phyloP scores from a whole-genome alignment of 2,329 filamentous ascomycete genomes.

The Penicillium hordei region DNA sequence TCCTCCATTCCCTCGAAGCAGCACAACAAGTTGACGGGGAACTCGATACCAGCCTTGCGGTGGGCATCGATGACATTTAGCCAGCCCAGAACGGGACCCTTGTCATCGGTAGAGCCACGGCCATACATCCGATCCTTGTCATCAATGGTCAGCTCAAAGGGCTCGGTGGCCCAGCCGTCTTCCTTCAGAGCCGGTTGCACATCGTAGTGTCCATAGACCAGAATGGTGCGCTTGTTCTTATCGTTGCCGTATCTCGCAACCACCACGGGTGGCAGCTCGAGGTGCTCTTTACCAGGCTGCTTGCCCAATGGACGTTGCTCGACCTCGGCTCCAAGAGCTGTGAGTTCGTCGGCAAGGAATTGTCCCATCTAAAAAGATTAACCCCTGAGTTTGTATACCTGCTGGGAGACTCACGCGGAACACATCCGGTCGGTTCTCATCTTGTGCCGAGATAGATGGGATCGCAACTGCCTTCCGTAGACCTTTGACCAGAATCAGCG shows the following conservation, averaged over 20 bases:
- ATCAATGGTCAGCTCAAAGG: constrained; percentile 84
- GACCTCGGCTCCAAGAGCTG: constrained; percentile 78
- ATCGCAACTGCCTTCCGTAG: constrained; percentile 92
- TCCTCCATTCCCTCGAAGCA: constrained; percentile 99
- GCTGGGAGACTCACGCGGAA: constrained; percentile 59
- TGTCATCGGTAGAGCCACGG: constrained; percentile 93
- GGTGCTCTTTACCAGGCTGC: constrained; percentile 85
- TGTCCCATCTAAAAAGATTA: constrained; percentile 70
- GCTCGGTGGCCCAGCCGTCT: constrained; percentile 94
- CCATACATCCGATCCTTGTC: constrained; percentile 95
- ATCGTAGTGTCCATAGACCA: constrained; percentile 98
- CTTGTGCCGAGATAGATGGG: constrained; percentile 90
- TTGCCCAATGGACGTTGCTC: constrained; percentile 84
- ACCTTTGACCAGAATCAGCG: constrained; percentile 37
- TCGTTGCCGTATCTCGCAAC: constrained; percentile 91
- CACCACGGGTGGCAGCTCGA: constrained; percentile 89
- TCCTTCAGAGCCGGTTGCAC: constrained; percentile 92
- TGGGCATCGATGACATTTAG: constrained; percentile 97
- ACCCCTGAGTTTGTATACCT: background rate
- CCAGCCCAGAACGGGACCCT: constrained; percentile 96
- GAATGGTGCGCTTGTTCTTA: constrained; percentile 86
- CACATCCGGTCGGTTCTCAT: constrained; percentile 84
- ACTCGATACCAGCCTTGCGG: constrained; percentile 88
- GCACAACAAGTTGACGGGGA: constrained; percentile 97
- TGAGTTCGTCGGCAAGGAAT: constrained; percentile 81